phyloP scores from a whole-genome alignment of 2,329 filamentous ascomycete species.

The Ophiobolus disseminans region DNA sequence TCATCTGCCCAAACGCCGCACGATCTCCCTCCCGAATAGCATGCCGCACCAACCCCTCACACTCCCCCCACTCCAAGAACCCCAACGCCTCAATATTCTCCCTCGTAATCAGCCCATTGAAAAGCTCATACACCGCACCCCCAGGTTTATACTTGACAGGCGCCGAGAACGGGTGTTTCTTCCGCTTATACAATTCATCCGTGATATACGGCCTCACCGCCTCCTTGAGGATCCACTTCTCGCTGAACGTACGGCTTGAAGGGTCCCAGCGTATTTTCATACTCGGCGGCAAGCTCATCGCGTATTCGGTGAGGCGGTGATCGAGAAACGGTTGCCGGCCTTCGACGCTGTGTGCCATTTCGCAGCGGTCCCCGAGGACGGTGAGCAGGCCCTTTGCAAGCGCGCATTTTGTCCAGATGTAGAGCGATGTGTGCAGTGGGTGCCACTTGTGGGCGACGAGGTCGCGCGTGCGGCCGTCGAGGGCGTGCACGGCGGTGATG shows the following conservation, averaged over 20 bases:
- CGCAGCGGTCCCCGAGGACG: constrained; percentile 54
- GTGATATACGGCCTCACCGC: constrained; percentile 60
- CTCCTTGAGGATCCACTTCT: constrained; percentile 62
- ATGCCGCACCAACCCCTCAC: constrained; percentile 17
- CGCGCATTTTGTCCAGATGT: constrained; percentile 31
- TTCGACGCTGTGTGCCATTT: constrained; percentile 55
- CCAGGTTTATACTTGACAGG: constrained; percentile 52
- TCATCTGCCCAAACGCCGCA: constrained; percentile 22
- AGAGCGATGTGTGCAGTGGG: constrained; percentile 30
- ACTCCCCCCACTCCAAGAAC: constrained; percentile 23
- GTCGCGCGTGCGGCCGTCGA: constrained; percentile 36
- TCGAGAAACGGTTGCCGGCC: constrained; percentile 53
- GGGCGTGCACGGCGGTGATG: constrained; percentile 16
- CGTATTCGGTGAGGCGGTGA: constrained; percentile 49
- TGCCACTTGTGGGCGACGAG: constrained; percentile 33
- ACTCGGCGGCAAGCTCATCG: constrained; percentile 47
- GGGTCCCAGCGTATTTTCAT: constrained; percentile 47
- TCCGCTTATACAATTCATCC: constrained; percentile 58
- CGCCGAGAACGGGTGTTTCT: constrained; percentile 59
- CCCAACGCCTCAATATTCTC: constrained; percentile 38
- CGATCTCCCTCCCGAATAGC: constrained; percentile 19
- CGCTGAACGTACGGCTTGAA: constrained; percentile 28
- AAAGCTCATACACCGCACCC: constrained; percentile 54
- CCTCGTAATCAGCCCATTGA: constrained; percentile 35
- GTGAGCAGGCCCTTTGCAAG: constrained; percentile 48